Percentiles rank a stretch among this genome's conserved stretches.
Evolutionary conservation across 1,139 yeast species (phyloP).

Genomic region (Candida frijolesensis): DNA sequence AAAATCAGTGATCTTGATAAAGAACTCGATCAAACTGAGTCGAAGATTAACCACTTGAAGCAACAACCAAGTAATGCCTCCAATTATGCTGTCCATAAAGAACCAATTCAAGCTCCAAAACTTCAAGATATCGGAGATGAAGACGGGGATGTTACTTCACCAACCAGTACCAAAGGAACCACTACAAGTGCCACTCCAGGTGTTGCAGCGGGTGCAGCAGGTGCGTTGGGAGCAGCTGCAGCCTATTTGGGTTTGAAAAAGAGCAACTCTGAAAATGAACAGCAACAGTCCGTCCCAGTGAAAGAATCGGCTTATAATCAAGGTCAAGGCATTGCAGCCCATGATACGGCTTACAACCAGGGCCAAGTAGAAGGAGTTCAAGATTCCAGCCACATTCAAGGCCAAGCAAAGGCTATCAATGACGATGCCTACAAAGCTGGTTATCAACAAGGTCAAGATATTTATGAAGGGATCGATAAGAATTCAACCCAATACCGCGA

Average conservation of each 20-base stretch:
- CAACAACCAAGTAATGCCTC: conserved; percentile 18
- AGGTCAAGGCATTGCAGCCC: background rate
- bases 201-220: conserved; percentile 16
- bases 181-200: conserved; percentile 11
- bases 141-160: conserved; percentile 6
- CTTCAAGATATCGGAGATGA: conserved; percentile 12
- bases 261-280: background rate
- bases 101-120: conserved; percentile 17
- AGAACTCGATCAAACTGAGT: conserved; percentile 14
- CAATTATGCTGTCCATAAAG: conserved; percentile 21
- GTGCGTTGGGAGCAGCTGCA: conserved; percentile 17
- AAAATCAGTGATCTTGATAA: conserved; percentile 15
- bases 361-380: conserved; percentile 2
- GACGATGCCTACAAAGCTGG: conserved; percentile 12
- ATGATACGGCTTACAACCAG: background rate
- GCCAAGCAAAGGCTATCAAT: conserved; percentile 7
- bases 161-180: background rate
- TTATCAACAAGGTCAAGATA: conserved; percentile 9
- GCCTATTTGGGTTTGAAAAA: conserved; percentile 13
- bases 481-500: conserved; percentile 4
- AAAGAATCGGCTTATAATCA: background rate
- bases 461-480: conserved; percentile 5
- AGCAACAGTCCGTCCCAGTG: background rate
- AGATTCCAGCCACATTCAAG: conserved; percentile 6
- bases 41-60: conserved; percentile 10